These are phyloP conservation scores for Sclerotinia glacialis DNA, from an alignment of 2,329 filamentous ascomycete species.

Conservation along the genomic window DNA sequence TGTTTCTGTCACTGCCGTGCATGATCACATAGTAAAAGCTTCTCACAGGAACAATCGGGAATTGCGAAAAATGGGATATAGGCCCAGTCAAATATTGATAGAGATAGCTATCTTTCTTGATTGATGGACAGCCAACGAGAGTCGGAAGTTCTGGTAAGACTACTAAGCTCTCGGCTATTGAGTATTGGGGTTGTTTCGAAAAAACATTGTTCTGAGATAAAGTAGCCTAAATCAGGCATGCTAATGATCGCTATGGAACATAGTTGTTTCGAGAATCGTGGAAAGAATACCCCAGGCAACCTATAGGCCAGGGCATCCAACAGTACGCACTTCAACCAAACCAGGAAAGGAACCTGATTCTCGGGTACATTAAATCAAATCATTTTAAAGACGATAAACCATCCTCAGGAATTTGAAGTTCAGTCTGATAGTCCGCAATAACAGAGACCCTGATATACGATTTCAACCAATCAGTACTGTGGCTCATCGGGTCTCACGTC, in stretches of 20 bases:
- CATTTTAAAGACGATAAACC: background rate
- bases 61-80: background rate
- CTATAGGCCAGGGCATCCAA: background rate
- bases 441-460: background rate
- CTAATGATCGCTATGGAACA: background rate
- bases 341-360: background rate
- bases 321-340: background rate
- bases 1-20: background rate
- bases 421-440: background rate
- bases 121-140: background rate
- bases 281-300: background rate
- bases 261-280: background rate
- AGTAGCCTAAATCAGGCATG: background rate
- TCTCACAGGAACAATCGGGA: background rate
- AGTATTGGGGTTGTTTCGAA: background rate
- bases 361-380: background rate
- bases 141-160: background rate
- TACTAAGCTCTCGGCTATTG: background rate
- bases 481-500: background rate
- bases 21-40: background rate
- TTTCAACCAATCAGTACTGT: background rate
- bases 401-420: too few species aligned
- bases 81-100: background rate
- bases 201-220: background rate
- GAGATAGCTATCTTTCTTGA: background rate